Percentiles rank a stretch among this genome's conserved stretches.
Evolutionary conservation across 805 yeast genomes (phyloP).

Genomic region (Candida boidinii): DNA sequence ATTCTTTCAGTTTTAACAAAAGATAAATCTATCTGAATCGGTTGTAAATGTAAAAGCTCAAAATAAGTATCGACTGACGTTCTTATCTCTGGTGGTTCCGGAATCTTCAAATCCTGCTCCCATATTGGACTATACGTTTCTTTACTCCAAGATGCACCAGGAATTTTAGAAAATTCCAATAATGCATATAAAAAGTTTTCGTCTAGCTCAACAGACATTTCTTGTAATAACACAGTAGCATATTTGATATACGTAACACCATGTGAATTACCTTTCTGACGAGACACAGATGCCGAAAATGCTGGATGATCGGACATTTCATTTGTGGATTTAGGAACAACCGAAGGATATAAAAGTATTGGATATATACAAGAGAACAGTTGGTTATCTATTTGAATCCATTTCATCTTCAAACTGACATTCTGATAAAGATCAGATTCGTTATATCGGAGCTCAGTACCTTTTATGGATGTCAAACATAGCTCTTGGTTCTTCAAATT

Average conservation of each 20-base stretch:
- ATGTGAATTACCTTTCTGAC: conserved; percentile 80
- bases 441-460: conserved; percentile 71
- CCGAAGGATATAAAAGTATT: conserved; percentile 81
- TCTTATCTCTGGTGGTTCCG: conserved; percentile 53
- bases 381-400: conserved; percentile 94
- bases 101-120: conserved; percentile 56
- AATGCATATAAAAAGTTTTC: conserved; percentile 85
- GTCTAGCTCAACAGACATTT: conserved; percentile 85
- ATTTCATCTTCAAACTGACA: conserved; percentile 70
- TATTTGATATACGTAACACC: conserved; percentile 88
- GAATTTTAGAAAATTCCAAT: conserved; percentile 70
- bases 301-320: conserved; percentile 90
- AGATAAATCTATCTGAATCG: conserved; percentile 79
- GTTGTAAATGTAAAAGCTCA: conserved; percentile 89
- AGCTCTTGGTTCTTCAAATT: conserved; percentile 67
- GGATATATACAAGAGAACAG: conserved; percentile 84
- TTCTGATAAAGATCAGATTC: conserved; percentile 83
- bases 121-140: conserved; percentile 35
- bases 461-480: conserved; percentile 74
- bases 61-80: conserved; percentile 71
- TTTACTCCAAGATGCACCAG: conserved; percentile 72
- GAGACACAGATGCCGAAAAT: conserved; percentile 75
- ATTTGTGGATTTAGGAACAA: conserved; percentile 72
- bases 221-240: conserved; percentile 84
- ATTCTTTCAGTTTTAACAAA: conserved; percentile 83